Evolutionary conservation across 2,329 filamentous ascomycete species (phyloP).

Genomic region (Ascochyta koolunga): DNA sequence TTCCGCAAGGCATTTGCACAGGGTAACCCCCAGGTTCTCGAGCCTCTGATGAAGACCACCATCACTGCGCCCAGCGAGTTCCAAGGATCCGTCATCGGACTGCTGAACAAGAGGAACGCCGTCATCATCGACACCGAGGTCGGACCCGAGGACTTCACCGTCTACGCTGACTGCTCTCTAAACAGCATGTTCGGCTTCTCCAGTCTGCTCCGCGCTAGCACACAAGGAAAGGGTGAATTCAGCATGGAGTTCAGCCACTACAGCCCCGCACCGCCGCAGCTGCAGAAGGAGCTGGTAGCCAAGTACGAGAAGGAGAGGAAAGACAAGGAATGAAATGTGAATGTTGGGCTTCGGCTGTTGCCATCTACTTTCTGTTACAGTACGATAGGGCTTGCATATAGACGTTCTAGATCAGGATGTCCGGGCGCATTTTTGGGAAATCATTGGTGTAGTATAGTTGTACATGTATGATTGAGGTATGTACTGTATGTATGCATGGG

Average conservation of each 20-base stretch:
- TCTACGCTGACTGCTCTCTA: constrained; percentile 88
- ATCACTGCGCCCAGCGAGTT: constrained; percentile 97
- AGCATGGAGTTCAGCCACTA: constrained; percentile 99
- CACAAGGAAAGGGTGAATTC: constrained; percentile 98
- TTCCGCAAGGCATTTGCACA: constrained; percentile 92
- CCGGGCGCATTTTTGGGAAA: constrained; percentile 21
- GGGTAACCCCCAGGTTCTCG: constrained; percentile 81
- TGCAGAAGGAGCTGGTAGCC: constrained; percentile 79
- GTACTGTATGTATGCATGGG: constrained; percentile 3
- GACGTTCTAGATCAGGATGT: constrained; percentile 20
- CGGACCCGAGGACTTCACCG: constrained; percentile 89
- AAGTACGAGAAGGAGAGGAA: constrained; percentile 72
- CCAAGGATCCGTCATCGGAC: constrained; percentile 91
- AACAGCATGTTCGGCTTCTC: constrained; percentile 99
- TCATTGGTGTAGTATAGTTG: constrained; percentile 19
- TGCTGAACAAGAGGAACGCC: constrained; percentile 96
- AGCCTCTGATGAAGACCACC: constrained; percentile 97
- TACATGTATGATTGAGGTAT: constrained; percentile 25
- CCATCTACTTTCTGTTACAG: constrained; percentile 3
- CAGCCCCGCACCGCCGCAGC: constrained; percentile 79
- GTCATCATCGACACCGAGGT: constrained; percentile 96
- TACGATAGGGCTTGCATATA: constrained; percentile 27
- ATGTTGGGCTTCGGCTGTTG: background rate
- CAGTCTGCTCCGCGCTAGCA: constrained; percentile 86
- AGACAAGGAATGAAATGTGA: constrained; percentile 64